Conservation (phyloP, 441 rosid species). For the Pelargonium exstipulatum region DNA sequence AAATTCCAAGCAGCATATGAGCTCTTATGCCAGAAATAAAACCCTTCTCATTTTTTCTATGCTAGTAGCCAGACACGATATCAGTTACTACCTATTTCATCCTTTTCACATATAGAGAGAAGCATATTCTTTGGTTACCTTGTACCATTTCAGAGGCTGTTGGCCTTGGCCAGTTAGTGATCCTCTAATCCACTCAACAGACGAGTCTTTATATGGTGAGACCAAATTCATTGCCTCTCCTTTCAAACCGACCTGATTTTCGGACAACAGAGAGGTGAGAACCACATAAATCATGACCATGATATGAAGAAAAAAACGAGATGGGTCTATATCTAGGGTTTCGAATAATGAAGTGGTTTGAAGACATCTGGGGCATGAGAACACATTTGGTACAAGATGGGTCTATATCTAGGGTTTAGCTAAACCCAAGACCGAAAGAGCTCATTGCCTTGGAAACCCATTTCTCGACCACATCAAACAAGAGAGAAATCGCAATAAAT, state of each 20-base stretch:
- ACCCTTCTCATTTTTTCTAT: background rate
- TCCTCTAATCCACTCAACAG: conserved; percentile 72
- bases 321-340: too few relatives aligned
- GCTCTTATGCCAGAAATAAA: conserved; percentile 3
- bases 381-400: background rate
- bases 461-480: background rate
- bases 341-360: background rate
- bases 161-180: conserved; percentile 56
- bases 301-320: conserved; percentile 1
- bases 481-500: background rate
- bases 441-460: background rate
- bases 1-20: conserved; percentile 9
- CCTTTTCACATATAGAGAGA: background rate
- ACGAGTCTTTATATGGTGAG: conserved; percentile 51
- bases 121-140: conserved; percentile 37
- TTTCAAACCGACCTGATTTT: conserved; percentile 75
- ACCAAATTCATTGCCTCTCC: conserved; percentile 90
- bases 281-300: conserved; percentile 12
- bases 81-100: too few relatives aligned
- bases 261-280: conserved; percentile 7
- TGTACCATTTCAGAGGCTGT: conserved; percentile 93
- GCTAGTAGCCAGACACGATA: too few relatives aligned
- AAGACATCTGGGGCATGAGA: background rate
- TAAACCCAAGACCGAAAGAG: background rate
- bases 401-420: background rate